phyloP scores from a whole-genome alignment of 2,329 filamentous ascomycete genomes.

The Cephalotrichum gorgonifer region DNA sequence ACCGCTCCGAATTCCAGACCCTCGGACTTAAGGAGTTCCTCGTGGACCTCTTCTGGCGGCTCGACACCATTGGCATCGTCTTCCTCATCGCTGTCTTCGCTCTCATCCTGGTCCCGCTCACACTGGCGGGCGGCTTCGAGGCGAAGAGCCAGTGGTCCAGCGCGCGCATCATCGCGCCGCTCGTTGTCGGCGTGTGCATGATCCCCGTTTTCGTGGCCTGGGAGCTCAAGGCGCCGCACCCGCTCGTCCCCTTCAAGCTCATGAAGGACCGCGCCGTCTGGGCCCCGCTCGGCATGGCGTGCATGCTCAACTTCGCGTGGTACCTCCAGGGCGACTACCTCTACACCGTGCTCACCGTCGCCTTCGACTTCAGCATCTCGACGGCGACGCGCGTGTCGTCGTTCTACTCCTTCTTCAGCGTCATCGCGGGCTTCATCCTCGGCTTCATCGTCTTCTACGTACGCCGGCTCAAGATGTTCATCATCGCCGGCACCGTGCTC shows the following conservation, averaged over 20 bases:
- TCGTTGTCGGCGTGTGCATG: constrained; percentile 33
- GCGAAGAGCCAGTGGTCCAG: constrained; percentile 24
- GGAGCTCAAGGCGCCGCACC: constrained; percentile 34
- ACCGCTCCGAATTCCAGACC: constrained; percentile 20
- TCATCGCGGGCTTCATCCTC: constrained; percentile 45
- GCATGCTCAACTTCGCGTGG: constrained; percentile 48
- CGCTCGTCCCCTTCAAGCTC: constrained; percentile 50
- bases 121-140: constrained; percentile 28
- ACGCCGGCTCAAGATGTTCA: constrained; percentile 53
- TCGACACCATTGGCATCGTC: constrained; percentile 33
- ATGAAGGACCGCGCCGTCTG: constrained; percentile 56
- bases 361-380: constrained; percentile 46
- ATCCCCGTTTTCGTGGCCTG: constrained; percentile 41
- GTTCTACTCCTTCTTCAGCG: constrained; percentile 47
- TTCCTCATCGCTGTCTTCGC: constrained; percentile 35
- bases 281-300: constrained; percentile 49
- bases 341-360: constrained; percentile 50
- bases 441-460: constrained; percentile 47
- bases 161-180: constrained; percentile 29
- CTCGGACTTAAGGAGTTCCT: constrained; percentile 21
- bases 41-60: constrained; percentile 33
- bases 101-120: constrained; percentile 33
- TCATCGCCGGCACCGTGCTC: constrained; percentile 46
- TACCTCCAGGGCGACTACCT: constrained; percentile 55
- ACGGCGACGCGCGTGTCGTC: constrained; percentile 48